Conservation (phyloP, 352 stramenopile genomes). For the Phytophthora sojae region DNA sequence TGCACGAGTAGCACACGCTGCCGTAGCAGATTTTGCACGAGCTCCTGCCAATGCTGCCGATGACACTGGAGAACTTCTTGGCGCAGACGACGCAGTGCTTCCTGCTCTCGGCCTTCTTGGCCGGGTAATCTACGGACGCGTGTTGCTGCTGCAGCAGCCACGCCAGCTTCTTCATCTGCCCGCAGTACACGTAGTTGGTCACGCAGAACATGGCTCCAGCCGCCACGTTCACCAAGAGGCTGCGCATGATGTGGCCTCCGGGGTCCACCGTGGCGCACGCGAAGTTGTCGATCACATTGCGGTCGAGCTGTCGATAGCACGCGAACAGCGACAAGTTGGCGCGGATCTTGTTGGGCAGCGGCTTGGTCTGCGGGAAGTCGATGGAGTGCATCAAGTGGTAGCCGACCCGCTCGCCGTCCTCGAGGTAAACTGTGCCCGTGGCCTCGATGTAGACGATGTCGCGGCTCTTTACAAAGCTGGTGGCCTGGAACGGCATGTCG, state of each 20-base stretch:
- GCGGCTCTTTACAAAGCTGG: constrained; percentile 30
- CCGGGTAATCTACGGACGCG: constrained; percentile 1
- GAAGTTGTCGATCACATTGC: constrained; percentile 47
- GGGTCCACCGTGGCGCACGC: constrained; percentile 33
- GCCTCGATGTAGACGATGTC: constrained; percentile 47
- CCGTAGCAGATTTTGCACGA: constrained; percentile 44
- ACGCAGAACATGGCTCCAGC: constrained; percentile 39
- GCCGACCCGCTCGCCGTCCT: constrained; percentile 35
- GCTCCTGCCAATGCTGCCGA: constrained; percentile 34
- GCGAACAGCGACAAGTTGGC: constrained; percentile 46
- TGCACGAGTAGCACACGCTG: constrained; percentile 44
- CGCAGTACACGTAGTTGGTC: constrained; percentile 49
- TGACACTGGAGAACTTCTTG: constrained; percentile 27
- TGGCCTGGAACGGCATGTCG: constrained; percentile 26
- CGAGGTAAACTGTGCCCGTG: constrained; percentile 27
- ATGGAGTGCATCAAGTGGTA: constrained; percentile 53
- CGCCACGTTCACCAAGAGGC: constrained; percentile 26
- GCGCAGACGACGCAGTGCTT: constrained; percentile 31
- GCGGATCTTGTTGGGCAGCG: constrained; percentile 39
- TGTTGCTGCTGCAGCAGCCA: constrained; percentile 42
- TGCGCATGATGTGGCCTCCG: constrained; percentile 37
- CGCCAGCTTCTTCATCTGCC: constrained; percentile 63
- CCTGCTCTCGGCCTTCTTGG: not conserved
- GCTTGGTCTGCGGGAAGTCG: constrained; percentile 47
- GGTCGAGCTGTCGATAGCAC: constrained; percentile 44